Evolutionary conservation across 768 basidiomycete genomes (phyloP).

Genomic region (Termitomyces heimii): DNA sequence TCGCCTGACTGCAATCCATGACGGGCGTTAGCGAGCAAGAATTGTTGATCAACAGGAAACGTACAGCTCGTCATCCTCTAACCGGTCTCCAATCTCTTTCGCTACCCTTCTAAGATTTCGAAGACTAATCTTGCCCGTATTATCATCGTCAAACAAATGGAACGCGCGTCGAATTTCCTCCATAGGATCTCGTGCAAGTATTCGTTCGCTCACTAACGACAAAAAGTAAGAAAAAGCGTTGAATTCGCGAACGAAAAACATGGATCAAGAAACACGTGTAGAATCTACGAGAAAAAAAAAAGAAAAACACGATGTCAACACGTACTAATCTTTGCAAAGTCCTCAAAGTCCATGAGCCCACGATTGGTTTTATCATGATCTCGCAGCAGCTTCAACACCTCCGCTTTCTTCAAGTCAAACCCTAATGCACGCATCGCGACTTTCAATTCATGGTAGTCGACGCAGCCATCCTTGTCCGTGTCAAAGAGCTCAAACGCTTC

Average conservation of each 20-base stretch:
- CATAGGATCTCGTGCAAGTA: slow-evolving; percentile 91
- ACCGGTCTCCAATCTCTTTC: slow-evolving; percentile 90
- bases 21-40: not conserved
- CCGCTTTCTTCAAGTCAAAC: slow-evolving; percentile 97
- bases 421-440: slow-evolving; percentile 98
- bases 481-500: slow-evolving; percentile 99
- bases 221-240: slow-evolving; percentile 12
- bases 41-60: slow-evolving; percentile 26
- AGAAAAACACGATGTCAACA: not conserved
- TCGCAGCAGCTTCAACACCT: slow-evolving; percentile 89
- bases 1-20: slow-evolving; percentile 71
- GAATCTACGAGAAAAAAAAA: not conserved
- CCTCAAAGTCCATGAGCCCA: slow-evolving; percentile 86
- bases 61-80: slow-evolving; percentile 96
- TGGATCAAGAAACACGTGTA: not conserved
- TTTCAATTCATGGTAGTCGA: slow-evolving; percentile 99
- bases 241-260: not conserved
- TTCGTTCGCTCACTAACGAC: slow-evolving; percentile 82
- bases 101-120: slow-evolving; percentile 90
- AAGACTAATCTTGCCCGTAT: slow-evolving; percentile 89
- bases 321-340: slow-evolving; percentile 91
- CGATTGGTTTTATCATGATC: slow-evolving; percentile 85
- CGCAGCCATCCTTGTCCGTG: slow-evolving; percentile 92
- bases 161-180: slow-evolving; percentile 96
- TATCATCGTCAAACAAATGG: slow-evolving; percentile 94